Evolutionary conservation across 768 basidiomycete species (phyloP).

Genomic region (Boletellus ananas): DNA sequence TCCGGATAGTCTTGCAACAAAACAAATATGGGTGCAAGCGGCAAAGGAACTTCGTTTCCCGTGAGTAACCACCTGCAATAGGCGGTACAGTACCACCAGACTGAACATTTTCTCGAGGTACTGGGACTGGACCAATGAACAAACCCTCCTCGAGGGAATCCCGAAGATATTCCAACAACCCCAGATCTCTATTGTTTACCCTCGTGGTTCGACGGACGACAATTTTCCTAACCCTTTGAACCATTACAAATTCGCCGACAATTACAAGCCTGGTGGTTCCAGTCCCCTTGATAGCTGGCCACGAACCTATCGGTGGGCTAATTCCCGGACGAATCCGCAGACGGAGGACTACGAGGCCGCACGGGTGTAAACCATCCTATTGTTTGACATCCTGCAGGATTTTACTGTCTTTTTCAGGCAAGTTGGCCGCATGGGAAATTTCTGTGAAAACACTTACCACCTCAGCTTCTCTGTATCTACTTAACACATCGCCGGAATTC

Average conservation of each 20-base stretch:
- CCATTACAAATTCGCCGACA: background rate
- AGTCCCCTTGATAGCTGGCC: background rate
- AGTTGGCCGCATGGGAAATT: too few species aligned
- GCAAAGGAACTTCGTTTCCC: conserved; percentile 16
- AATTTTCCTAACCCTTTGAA: background rate
- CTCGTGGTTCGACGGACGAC: background rate
- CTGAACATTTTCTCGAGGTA: conserved; percentile 2
- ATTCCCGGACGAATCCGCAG: background rate
- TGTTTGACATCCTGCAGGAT: background rate
- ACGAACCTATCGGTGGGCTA: conserved; percentile 17
- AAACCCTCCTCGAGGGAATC: background rate
- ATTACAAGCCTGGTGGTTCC: too few species aligned
- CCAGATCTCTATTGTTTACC: background rate
- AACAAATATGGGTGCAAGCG: conserved; percentile 7
- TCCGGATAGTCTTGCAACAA: background rate
- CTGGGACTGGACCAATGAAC: conserved; percentile 6
- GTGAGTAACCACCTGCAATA: conserved; percentile 3
- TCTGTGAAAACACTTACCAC: too few species aligned
- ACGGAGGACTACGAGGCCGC: conserved; percentile 12
- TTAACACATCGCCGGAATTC: too few species aligned
- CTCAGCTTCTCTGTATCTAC: too few species aligned
- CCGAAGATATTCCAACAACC: background rate
- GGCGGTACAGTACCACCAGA: background rate
- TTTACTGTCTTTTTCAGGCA: too few species aligned
- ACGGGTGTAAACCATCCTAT: conserved; percentile 2